Percentiles rank a stretch among this genome's conserved stretches.
These are phyloP conservation scores for Monosporozyma servazzii DNA, from an alignment of 805 yeast species.

Conservation along the genomic window DNA sequence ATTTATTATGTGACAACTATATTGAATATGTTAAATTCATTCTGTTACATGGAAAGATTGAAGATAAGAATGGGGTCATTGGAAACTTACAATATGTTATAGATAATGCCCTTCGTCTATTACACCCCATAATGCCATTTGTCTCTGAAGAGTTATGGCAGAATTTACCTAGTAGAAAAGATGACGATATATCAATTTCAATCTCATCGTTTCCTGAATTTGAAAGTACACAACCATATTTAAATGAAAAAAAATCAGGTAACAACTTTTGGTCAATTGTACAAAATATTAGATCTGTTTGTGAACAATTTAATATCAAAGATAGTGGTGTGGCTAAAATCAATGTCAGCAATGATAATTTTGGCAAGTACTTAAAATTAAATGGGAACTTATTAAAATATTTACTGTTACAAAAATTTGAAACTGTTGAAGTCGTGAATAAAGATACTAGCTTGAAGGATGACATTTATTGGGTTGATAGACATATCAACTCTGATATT, in stretches of 20 bases:
- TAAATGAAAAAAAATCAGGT: conserved; percentile 57
- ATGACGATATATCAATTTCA: conserved; percentile 63
- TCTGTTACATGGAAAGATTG: conserved; percentile 70
- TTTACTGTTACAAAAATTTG: background rate
- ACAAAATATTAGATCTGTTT: conserved; percentile 79
- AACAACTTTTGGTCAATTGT: conserved; percentile 76
- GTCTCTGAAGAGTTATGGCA: conserved; percentile 98
- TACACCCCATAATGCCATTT: conserved; percentile 97
- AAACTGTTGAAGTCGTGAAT: conserved; percentile 36
- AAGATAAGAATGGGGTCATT: conserved; percentile 72
- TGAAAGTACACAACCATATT: conserved; percentile 48
- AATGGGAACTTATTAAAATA: background rate
- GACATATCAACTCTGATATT: conserved; percentile 48
- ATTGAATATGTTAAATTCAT: conserved; percentile 91
- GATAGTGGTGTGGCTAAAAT: conserved; percentile 53
- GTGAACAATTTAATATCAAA: conserved; percentile 78
- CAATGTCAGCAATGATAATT: conserved; percentile 38
- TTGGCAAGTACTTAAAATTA: background rate
- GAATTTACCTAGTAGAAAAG: conserved; percentile 63
- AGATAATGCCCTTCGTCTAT: conserved; percentile 79
- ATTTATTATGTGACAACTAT: conserved; percentile 89
- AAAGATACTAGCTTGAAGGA: conserved; percentile 75
- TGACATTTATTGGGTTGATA: conserved; percentile 45
- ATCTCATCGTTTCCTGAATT: conserved; percentile 70
- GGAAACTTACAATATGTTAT: conserved; percentile 51